phyloP scores from a whole-genome alignment of 805 yeast genomes.

The Brettanomyces sp. region DNA sequence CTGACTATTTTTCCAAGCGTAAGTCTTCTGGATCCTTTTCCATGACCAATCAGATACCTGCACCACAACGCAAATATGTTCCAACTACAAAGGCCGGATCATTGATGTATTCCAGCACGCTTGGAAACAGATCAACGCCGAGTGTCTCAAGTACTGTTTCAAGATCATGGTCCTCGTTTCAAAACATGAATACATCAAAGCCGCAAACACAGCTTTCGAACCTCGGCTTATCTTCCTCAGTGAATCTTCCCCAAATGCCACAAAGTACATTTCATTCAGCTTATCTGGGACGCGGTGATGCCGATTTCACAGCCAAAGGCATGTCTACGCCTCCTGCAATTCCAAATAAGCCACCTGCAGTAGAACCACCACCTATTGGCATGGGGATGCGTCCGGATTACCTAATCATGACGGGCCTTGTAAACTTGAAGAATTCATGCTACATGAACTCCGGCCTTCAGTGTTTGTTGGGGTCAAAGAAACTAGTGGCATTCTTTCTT shows the following conservation, averaged over 20 bases:
- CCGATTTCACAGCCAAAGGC: neutral
- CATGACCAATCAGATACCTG: too few species aligned
- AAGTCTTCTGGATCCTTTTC: neutral
- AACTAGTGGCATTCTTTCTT: slow-evolving; percentile 53
- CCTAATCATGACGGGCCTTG: slow-evolving; percentile 57
- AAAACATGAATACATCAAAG: too few species aligned
- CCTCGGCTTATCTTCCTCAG: too few species aligned
- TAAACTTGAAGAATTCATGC: slow-evolving; percentile 83
- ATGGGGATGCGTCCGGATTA: neutral
- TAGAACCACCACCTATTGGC: neutral
- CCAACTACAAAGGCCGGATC: too few species aligned
- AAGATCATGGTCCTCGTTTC: neutral
- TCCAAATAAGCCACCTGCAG: neutral
- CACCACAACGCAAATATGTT: neutral
- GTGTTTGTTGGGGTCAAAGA: slow-evolving; percentile 68
- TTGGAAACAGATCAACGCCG: neutral
- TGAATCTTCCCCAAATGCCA: neutral
- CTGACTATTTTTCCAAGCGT: slow-evolving; percentile 2
- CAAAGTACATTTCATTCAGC: neutral
- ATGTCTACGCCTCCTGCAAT: slow-evolving; percentile 4
- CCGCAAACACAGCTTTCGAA: too few species aligned
- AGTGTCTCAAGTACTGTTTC: neutral
- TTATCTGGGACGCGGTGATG: neutral
- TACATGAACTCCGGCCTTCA: slow-evolving; percentile 90
- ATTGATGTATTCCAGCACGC: neutral